These are phyloP conservation scores for Sanghuangporus baumii DNA, from an alignment of 1,284 basidiomycete genomes.

Conservation along the genomic window DNA sequence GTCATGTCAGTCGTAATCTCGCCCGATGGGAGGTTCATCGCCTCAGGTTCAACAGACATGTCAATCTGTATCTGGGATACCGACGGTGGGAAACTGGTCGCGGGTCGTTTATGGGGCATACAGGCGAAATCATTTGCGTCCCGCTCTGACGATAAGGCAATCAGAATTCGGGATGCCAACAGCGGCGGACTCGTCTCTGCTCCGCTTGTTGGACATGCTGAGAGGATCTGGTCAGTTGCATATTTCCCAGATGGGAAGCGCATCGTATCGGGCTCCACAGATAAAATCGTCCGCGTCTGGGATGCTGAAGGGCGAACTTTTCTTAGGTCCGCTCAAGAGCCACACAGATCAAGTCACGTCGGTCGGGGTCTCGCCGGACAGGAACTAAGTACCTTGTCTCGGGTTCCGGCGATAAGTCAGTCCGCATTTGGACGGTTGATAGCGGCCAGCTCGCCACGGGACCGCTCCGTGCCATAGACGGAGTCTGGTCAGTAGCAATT, in stretches of 20 bases:
- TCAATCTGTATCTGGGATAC: background rate
- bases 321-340: background rate
- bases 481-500: background rate
- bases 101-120: background rate
- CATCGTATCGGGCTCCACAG: background rate
- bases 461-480: background rate
- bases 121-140: background rate
- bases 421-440: background rate
- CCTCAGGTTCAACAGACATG: background rate
- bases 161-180: background rate
- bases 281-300: slow-evolving; percentile 1
- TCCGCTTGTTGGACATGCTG: background rate
- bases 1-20: background rate
- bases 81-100: background rate
- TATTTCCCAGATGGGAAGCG: slow-evolving; percentile 1
- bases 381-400: background rate
- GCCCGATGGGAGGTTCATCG: background rate
- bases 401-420: background rate
- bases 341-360: background rate
- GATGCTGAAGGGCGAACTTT: background rate
- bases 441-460: background rate
- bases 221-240: background rate
- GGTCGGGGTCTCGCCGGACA: background rate
- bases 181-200: background rate
- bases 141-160: background rate